Conservation (phyloP, 345 rosid genomes). For the Ceriops decandra region DNA sequence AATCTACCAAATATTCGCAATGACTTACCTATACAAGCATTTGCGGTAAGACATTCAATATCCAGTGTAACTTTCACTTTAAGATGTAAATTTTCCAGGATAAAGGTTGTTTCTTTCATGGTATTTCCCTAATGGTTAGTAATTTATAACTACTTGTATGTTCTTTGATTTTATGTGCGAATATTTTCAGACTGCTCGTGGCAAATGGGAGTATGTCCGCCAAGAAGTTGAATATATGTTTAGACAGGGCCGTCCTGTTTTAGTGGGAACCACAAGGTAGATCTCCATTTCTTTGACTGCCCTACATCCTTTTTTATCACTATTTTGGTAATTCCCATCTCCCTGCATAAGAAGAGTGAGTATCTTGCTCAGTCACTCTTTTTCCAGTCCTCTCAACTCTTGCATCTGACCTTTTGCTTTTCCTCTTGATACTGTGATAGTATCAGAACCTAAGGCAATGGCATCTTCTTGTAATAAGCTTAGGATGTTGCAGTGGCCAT, state of each 20-base stretch:
- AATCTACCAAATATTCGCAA: constrained; percentile 83
- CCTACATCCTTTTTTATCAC: background rate
- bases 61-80: background rate
- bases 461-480: no score
- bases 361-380: no score
- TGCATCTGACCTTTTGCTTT: no score
- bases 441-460: no score
- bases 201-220: constrained; percentile 87
- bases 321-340: no score
- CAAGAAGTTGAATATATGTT: constrained; percentile 91
- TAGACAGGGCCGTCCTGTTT: constrained; percentile 90
- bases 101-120: background rate
- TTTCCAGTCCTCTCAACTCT: no score
- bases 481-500: no score
- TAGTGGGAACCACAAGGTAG: constrained; percentile 97
- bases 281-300: background rate
- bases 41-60: constrained; percentile 57
- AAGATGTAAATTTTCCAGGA: background rate
- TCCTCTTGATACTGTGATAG: no score
- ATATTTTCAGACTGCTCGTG: constrained; percentile 68
- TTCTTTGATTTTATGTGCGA: constrained; percentile 9
- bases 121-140: background rate
- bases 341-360: no score
- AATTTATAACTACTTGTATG: background rate
- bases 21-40: constrained; percentile 91